Evolutionary conservation across 2,329 filamentous ascomycete genomes (phyloP), one percentile per base, ranked within the genome.

Genomic region (Beauveria sp.): DNA sequence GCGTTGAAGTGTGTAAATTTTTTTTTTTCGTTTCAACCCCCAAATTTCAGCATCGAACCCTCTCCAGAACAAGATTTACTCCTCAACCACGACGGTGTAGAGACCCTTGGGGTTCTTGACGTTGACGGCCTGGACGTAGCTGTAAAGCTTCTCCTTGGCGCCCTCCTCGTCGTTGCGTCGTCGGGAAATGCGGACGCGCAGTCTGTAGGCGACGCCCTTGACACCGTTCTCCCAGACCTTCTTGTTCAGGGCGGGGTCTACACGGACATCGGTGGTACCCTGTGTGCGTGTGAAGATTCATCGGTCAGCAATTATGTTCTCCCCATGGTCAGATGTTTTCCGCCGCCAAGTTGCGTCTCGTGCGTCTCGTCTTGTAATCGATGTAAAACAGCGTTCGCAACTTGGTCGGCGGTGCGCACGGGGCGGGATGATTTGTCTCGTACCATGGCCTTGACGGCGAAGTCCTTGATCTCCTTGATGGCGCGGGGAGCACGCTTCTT

Each of bases 131-230:
- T 99, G 93, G 72, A 99, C 95, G 83, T 96, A 97, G 80, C 90
- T 95, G 89, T 98, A 99, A 70, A 99, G 88, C 87, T 96, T 96
- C 88, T 99, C 91, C 86, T 96, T 96, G 79, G 96, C 95, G 75
- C 91, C 91, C 84, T 99, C 95, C 86, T 98, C 95, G 80, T 99
- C 95, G 84, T 99, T 99, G 88, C 95, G 91, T 88, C 96, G 96
- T 82, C 95, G 91, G 77, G 92, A 96, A 83, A 99, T 97, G 83
- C 96, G 92, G 77, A 99, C 88, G 75, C 95, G 93, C 73, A 99
- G 86, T 81, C 96, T 89, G 90, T 89, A 98, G 71, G 93, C 91
- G 71, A 97, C 93, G 76, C 95, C 96, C 90, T 98, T 99, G 85
- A 99, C 88, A 80, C 95, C 95, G 76, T 89, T 85, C 83, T 99